A percentile compares a stretch with the other conserved stretches of the same genome.
phyloP scores from a whole-genome alignment of 2,329 filamentous ascomycete species.

The Calonectria pauciramosa region DNA sequence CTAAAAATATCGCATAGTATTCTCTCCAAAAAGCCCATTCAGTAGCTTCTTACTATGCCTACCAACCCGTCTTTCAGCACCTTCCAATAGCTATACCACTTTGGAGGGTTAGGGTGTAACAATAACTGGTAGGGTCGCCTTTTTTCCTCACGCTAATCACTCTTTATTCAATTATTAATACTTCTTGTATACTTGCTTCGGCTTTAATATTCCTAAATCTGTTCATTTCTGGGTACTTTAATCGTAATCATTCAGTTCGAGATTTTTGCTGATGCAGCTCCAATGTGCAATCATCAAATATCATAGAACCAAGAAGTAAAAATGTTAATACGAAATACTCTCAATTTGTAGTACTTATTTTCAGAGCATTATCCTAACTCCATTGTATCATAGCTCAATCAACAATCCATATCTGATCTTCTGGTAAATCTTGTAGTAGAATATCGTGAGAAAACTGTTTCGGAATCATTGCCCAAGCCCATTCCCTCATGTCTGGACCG shows the following conservation, averaged over 20 bases:
- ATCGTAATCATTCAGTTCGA: too few species aligned
- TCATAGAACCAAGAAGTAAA: too few species aligned
- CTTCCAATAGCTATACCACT: rapidly evolving
- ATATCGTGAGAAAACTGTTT: slow-evolving; percentile 1
- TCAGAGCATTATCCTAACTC: too few species aligned
- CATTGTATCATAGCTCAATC: neutral
- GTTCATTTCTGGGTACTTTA: too few species aligned
- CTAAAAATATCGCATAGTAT: neutral
- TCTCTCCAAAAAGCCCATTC: neutral
- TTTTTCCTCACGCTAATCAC: too few species aligned
- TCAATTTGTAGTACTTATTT: neutral
- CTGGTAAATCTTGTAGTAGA: neutral
- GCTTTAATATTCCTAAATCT: too few species aligned
- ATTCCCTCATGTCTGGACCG: neutral
- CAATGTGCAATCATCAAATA: too few species aligned
- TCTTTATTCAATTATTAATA: too few species aligned
- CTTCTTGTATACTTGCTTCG: too few species aligned
- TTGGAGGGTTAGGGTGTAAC: neutral
- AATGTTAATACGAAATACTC: too few species aligned
- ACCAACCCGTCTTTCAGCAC: neutral
- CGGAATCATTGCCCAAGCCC: neutral
- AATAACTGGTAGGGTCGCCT: too few species aligned
- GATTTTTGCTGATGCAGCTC: too few species aligned
- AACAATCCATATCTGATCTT: neutral
- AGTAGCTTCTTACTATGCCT: neutral